phyloP scores from a whole-genome alignment of 257 asterid species.

The Solanum megistacrolobum region DNA sequence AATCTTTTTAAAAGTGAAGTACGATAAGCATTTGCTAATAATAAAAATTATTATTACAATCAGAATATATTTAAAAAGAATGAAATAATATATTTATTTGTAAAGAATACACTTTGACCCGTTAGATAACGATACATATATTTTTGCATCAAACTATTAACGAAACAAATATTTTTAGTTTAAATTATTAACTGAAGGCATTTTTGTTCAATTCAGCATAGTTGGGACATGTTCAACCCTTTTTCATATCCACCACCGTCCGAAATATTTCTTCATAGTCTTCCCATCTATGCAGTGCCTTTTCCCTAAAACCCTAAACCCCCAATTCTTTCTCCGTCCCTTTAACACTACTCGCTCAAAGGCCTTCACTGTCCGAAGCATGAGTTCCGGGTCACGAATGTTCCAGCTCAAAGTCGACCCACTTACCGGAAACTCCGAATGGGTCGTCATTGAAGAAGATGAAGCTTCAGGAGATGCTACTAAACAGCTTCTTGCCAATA shows the following conservation, averaged over 20 bases:
- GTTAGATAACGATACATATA: no score
- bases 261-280: neutral
- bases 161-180: no score
- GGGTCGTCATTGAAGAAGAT: conserved; percentile 65
- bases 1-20: no score
- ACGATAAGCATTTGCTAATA: no score
- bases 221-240: no score
- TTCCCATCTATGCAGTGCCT: conserved; percentile 19
- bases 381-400: conserved; percentile 43
- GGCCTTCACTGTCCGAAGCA: conserved; percentile 19
- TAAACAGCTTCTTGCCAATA: conserved; percentile 54
- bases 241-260: neutral
- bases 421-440: conserved; percentile 75
- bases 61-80: no score
- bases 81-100: no score
- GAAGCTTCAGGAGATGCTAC: conserved; percentile 23
- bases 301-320: conserved; percentile 21
- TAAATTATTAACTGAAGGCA: no score
- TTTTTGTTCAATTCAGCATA: no score
- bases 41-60: no score
- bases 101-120: no score
- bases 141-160: no score
- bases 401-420: conserved; percentile 78
- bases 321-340: neutral
- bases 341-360: neutral